phyloP scores from a whole-genome alignment of 2,329 filamentous ascomycete genomes.

The Alternaria burnsii region DNA sequence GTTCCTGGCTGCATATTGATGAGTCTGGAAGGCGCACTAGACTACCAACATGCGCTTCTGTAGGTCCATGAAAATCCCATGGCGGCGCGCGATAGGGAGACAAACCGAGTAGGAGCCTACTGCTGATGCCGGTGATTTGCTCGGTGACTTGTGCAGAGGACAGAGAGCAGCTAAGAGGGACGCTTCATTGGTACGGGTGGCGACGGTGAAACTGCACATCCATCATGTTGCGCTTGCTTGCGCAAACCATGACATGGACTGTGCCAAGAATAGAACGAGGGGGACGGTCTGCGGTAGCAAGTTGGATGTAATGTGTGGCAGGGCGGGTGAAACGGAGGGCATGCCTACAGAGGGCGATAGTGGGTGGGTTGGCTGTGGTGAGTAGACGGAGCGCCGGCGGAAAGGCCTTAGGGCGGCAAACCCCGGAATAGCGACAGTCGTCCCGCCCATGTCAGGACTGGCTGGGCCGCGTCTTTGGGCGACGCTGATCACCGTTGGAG shows the following conservation, averaged over 20 bases:
- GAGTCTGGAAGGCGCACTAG: conserved; percentile 31
- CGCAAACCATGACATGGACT: not conserved
- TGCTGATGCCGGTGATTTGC: conserved; percentile 13
- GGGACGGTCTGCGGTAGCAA: conserved; percentile 9
- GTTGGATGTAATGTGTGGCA: conserved; percentile 3
- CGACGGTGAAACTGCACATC: conserved; percentile 7
- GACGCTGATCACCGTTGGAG: conserved; percentile 15
- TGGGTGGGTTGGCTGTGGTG: conserved; percentile 10
- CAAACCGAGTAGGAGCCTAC: not conserved
- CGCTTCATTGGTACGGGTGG: conserved; percentile 6
- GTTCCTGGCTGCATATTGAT: conserved; percentile 17
- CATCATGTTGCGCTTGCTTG: not conserved
- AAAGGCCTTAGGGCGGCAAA: conserved; percentile 11
- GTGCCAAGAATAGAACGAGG: conserved; percentile 26
- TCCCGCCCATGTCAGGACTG: conserved; percentile 8
- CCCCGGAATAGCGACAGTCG: conserved; percentile 6
- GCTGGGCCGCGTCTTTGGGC: conserved; percentile 3
- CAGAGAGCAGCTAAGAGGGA: conserved; percentile 9
- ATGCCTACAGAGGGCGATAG: conserved; percentile 1
- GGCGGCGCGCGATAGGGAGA: conserved; percentile 9
- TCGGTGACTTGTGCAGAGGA: conserved; percentile 8
- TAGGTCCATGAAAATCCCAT: conserved; percentile 3
- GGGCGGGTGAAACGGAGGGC: conserved; percentile 24
- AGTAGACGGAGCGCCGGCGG: conserved; percentile 10
- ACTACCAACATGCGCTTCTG: conserved; percentile 13